Base-by-base conservation (phyloP, 805 yeast genomes). In the Hanseniaspora meyeri region DNA sequence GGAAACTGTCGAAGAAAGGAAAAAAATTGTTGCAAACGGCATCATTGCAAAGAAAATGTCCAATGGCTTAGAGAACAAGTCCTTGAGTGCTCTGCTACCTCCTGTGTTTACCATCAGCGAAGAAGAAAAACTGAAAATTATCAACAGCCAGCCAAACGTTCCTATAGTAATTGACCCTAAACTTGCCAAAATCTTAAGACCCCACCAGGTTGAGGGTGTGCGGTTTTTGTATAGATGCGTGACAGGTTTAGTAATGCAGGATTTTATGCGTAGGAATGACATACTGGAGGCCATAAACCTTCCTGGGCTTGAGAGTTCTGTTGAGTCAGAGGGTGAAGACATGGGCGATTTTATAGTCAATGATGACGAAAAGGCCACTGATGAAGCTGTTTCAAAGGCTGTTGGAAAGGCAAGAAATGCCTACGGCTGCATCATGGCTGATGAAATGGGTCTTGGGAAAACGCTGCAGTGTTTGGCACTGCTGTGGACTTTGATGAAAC, bases 381-480 rank as follows among this genome's bases (percentile, higher is more conserved):
- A 54, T 36, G 52, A 54, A 2, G 8, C 43, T 34, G 51, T 42
- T 4, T 34, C 49, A 8, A 39, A 36, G 17, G 43, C 49, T 29
- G 40, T 40, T 7, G 40, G 40, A 29, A 53, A 42, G 17, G 58
- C 58, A 1, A 56, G 53, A 51, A 56, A 56, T 37, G 97, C 97
- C 0, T 81, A 85, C 64, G 98, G 98, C 2, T 91, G 97, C 65
- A 91, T 91, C 51, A 91, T 91, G 97, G 97, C 97, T 0, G 97
- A 89, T 70, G 97, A 87, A 68, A 89, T 89, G 97, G 97, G 96
- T 4, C 73, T 88, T 42, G 96, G 96, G 29, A 88, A 88, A 66
- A 88, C 96, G 0, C 73, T 88, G 29, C 96, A 88, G 66, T 91
- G 97, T 68, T 77, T 91, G 37, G 76, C 96, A 0, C 73, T 91